Evolutionary conservation across 495 filamentous ascomycete species (phyloP).

Genomic region (Neurospora sp.): DNA sequence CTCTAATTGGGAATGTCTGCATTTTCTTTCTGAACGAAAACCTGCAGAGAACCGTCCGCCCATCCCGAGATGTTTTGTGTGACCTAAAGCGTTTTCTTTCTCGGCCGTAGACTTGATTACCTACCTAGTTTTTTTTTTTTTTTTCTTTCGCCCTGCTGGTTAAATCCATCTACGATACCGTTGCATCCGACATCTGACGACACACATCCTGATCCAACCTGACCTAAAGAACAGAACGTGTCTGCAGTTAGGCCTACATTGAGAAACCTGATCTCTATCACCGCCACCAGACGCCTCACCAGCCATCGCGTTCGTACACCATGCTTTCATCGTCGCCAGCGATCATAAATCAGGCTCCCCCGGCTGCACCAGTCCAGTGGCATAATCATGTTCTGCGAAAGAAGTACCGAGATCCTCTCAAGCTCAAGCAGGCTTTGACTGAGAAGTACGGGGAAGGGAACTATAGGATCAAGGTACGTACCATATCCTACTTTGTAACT

Average conservation of each 20-base stretch:
- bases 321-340: background rate
- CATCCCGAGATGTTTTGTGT: background rate
- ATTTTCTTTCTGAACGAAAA: background rate
- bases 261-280: background rate
- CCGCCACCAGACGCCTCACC: background rate
- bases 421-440: slow-evolving; percentile 1
- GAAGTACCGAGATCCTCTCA: slow-evolving; percentile 3
- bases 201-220: background rate
- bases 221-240: background rate
- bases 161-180: background rate
- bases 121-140: too few relatives aligned
- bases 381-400: slow-evolving; percentile 2
- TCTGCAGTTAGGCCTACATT: background rate
- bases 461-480: slow-evolving; percentile 1
- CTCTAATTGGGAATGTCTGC: background rate
- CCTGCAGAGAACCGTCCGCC: background rate
- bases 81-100: background rate
- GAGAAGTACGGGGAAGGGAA: background rate
- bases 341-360: background rate
- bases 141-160: too few relatives aligned
- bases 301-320: background rate
- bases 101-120: background rate
- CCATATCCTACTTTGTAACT: background rate
- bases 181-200: background rate
- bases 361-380: background rate